Percentiles rank a stretch among this genome's conserved stretches.
These are phyloP conservation scores for Cucumis cinereus DNA, from an alignment of 306 rosid species.

Conservation along the genomic window DNA sequence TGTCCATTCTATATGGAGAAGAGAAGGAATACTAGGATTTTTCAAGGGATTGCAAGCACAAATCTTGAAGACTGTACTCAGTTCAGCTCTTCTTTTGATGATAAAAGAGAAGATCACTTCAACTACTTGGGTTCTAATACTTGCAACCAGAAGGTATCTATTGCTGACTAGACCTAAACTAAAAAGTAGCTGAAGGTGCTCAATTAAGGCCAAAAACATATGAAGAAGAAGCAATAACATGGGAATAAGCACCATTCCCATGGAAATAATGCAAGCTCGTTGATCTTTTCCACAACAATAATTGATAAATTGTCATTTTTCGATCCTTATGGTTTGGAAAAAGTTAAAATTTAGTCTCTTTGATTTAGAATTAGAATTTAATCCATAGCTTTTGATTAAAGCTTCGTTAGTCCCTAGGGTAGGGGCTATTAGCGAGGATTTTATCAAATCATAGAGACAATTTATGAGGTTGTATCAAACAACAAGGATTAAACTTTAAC, in stretches of 20 bases:
- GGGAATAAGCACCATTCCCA: background rate
- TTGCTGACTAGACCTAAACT: conserved; percentile 39
- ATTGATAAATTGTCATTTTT: no score
- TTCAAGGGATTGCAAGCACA: conserved; percentile 96
- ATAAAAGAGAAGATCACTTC: conserved; percentile 92
- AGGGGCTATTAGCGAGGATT: no score
- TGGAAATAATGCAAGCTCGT: background rate
- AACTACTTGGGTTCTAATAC: conserved; percentile 78
- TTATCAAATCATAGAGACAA: no score
- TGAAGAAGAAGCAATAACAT: background rate
- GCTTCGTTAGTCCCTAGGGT: no score
- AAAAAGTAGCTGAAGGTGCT: conserved; percentile 22
- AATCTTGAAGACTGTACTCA: conserved; percentile 90
- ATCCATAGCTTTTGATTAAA: no score
- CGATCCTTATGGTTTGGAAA: no score
- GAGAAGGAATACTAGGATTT: conserved; percentile 71
- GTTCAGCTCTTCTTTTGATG: conserved; percentile 94
- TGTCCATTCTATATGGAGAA: conserved; percentile 63
- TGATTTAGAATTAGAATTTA: no score
- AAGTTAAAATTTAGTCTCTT: no score
- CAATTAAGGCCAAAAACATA: background rate
- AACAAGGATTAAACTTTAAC: no score
- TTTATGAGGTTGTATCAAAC: no score
- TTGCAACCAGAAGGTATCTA: conserved; percentile 61
- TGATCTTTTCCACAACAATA: background rate